phyloP scores from a whole-genome alignment of 2,329 filamentous ascomycete genomes.

The Fusarium avenaceum region DNA sequence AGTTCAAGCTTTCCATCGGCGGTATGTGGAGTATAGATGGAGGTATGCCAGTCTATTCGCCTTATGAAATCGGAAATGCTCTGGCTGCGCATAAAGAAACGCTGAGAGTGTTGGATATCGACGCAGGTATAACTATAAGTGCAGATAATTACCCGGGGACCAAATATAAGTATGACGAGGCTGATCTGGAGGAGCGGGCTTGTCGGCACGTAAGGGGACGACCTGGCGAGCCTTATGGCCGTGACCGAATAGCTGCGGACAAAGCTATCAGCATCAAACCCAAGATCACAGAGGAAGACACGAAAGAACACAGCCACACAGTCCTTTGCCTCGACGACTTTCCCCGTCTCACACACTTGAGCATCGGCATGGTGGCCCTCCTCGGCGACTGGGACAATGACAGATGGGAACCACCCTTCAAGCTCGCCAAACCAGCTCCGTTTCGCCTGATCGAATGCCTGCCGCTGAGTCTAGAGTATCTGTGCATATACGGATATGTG shows the following conservation, averaged over 20 bases:
- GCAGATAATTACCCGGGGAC: background rate
- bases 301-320: background rate
- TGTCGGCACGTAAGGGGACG: background rate
- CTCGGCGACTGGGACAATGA: background rate
- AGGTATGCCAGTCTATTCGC: background rate
- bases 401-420: accelerated
- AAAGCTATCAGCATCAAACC: background rate
- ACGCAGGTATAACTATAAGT: no score
- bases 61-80: background rate
- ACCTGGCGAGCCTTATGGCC: background rate
- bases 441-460: background rate
- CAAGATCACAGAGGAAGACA: accelerated
- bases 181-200: background rate
- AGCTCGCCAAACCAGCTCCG: background rate
- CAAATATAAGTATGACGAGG: background rate
- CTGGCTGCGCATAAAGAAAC: background rate
- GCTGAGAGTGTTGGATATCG: background rate
- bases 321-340: background rate
- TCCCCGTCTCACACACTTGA: background rate
- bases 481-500: background rate
- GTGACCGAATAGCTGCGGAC: background rate
- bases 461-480: background rate
- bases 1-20: constrained; percentile 1
- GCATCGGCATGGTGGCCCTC: background rate
- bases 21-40: background rate